These are phyloP conservation scores for Aureobasidium subglaciale DNA, from an alignment of 2,329 filamentous ascomycete species.

Conservation along the genomic window DNA sequence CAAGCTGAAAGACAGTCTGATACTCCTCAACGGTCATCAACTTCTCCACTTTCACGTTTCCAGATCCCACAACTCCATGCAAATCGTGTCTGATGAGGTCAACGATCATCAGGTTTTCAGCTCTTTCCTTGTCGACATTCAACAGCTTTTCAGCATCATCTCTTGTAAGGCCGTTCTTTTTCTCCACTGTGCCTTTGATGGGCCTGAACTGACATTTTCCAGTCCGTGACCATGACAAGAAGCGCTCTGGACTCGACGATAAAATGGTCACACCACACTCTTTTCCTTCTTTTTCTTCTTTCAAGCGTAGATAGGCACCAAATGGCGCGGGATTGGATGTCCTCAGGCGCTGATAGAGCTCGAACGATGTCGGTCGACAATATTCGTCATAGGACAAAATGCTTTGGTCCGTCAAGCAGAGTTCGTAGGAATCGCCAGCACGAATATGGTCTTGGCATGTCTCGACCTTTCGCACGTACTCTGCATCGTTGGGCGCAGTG, in stretches of 20 bases:
- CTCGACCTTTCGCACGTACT: conserved; percentile 61
- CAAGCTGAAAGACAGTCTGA: conserved; percentile 83
- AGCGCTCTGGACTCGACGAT: conserved; percentile 82
- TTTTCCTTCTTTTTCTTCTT: conserved; percentile 33
- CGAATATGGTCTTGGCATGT: conserved; percentile 48
- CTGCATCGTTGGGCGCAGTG: conserved; percentile 21
- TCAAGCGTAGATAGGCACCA: conserved; percentile 71
- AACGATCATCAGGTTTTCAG: conserved; percentile 97
- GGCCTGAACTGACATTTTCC: conserved; percentile 73
- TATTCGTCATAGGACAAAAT: conserved; percentile 42
- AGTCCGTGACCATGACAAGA: conserved; percentile 59
- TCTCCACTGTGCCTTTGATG: conserved; percentile 95
- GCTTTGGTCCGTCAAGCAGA: conserved; percentile 74
- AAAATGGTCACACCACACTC: conserved; percentile 54
- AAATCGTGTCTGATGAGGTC: conserved; percentile 93
- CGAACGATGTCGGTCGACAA: conserved; percentile 46
- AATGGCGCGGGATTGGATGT: conserved; percentile 74
- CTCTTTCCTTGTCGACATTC: conserved; percentile 77
- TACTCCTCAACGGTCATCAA: conserved; percentile 87
- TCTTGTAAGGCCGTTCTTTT: conserved; percentile 60
- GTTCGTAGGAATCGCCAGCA: conserved; percentile 73
- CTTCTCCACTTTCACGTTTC: conserved; percentile 65
- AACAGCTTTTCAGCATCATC: conserved; percentile 66
- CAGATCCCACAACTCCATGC: conserved; percentile 72
- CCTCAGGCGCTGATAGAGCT: conserved; percentile 64